A percentile compares a stretch with the other conserved stretches of the same genome.
Conservation (phyloP, 2,329 filamentous ascomycete species). For the Colletotrichum aenigma region DNA sequence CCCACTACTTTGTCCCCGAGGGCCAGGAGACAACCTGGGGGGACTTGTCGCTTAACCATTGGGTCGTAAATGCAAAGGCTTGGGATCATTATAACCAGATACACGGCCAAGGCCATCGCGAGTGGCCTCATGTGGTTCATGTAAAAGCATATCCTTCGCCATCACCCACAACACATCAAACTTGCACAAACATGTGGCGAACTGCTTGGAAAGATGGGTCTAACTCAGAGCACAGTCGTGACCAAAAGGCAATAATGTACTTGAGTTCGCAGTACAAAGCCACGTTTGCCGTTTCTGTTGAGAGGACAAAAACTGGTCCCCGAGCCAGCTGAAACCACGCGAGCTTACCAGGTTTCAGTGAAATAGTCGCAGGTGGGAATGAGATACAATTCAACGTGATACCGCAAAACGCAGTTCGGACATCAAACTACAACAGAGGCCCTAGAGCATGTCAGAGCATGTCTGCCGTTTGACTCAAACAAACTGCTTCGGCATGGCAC, state of each 20-base stretch:
- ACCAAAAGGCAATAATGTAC: background rate
- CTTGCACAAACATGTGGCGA: background rate
- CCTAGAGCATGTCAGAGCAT: no score
- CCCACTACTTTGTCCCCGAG: background rate
- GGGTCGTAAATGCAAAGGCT: background rate
- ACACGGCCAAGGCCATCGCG: background rate
- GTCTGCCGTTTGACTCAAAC: no score
- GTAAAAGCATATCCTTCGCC: background rate
- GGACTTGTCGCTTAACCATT: background rate
- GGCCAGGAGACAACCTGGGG: background rate
- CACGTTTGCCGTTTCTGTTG: background rate
- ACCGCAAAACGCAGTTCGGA: no score
- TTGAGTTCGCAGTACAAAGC: background rate
- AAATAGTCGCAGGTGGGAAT: no score
- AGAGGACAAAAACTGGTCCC: no score
- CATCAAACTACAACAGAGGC: no score
- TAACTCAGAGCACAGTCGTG: rapidly evolving
- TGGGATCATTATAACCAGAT: background rate
- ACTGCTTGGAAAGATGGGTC: background rate
- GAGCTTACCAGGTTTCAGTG: no score
- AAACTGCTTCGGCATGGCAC: no score
- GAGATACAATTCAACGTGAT: no score
- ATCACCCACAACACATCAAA: rapidly evolving
- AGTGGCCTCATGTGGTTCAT: background rate
- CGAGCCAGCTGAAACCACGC: no score